Base-by-base conservation (phyloP, 2,329 filamentous ascomycete species). In the Fusarium sp. region DNA sequence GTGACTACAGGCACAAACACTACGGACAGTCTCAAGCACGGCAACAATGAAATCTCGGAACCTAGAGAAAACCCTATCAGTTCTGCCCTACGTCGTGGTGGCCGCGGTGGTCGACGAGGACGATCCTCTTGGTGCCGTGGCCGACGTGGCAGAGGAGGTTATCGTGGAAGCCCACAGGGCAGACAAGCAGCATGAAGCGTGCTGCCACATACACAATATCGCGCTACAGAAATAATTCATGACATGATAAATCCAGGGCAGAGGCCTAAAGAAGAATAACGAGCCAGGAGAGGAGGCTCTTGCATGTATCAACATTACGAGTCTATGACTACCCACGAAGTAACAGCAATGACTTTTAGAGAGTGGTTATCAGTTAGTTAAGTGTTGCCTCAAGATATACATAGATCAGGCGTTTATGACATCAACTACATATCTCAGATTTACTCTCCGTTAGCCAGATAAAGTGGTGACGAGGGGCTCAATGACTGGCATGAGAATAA, bases 21-120 rank as follows among this genome's bases (percentile, higher is more conserved):
- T 24, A 55, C 49, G 13, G 44, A 49, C 26, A 64, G 55, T 17
- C 20, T 24, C 31, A 55, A 42, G 6, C 42, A 62, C 31, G 60
- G 61, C 38, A 70, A 70, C 35, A 75, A 74, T 33, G 66, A 75
- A 17, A 56, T 66, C 7, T 62, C 66, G 14, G 36, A 48, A 12
- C 70, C 66, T 9, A 58, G 28, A 5, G n/a, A 42, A 18, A 66
- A 63, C 35, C 36, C 67, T 6, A 26, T n/a, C 14, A 22, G 35
- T n/a, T 57, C 69, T 4, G 48, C 51, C 22, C 70, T 61, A 51
- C 70, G 66, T 28, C 72, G 76, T 22, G 65, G 59, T 11, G 58
- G 56, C 49, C 77, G 80, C 39, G 76, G 75, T 15, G 71, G 74
- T 18, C 78, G 77, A 47, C 79, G 80, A 41, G 76, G 78, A 48